These are phyloP conservation scores for Teunomyces aglyptinius DNA, from an alignment of 805 yeast species.

Conservation along the genomic window DNA sequence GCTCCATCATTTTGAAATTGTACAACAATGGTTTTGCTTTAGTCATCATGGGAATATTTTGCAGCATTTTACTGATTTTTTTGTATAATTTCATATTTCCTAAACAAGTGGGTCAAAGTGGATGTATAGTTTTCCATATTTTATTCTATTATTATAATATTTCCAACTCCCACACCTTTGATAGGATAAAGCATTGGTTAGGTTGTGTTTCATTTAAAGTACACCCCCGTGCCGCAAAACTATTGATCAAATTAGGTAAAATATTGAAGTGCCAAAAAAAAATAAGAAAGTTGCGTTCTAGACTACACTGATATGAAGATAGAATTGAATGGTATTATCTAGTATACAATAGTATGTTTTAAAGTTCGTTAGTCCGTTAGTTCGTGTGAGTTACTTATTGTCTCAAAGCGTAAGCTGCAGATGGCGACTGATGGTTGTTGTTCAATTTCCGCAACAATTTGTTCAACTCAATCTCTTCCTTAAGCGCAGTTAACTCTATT, in stretches of 20 bases:
- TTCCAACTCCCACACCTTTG: too few relatives aligned
- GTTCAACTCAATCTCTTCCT: conserved; percentile 34
- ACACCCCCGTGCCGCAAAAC: background rate
- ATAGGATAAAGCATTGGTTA: background rate
- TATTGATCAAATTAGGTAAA: background rate
- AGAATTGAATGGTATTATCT: conserved; percentile 1
- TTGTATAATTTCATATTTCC: background rate
- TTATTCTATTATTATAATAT: background rate
- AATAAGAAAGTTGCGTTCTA: background rate
- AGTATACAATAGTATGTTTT: conserved; percentile 4
- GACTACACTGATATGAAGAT: background rate
- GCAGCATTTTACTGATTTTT: background rate
- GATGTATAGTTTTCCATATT: background rate
- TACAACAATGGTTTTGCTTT: too few relatives aligned
- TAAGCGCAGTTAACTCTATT: conserved; percentile 34
- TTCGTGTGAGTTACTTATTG: background rate
- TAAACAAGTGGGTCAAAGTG: background rate
- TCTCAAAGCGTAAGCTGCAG: background rate
- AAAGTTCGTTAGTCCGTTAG: conserved; percentile 4
- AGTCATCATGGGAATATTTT: background rate
- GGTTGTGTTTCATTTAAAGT: background rate
- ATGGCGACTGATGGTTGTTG: conserved; percentile 6
- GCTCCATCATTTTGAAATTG: too few relatives aligned
- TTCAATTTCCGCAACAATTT: conserved; percentile 13
- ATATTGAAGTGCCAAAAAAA: background rate